Percentiles rank a stretch among this genome's conserved stretches.
phyloP scores from a whole-genome alignment of 192 early-diverging fungal species.

The Gorgonomyces haynaldii region DNA sequence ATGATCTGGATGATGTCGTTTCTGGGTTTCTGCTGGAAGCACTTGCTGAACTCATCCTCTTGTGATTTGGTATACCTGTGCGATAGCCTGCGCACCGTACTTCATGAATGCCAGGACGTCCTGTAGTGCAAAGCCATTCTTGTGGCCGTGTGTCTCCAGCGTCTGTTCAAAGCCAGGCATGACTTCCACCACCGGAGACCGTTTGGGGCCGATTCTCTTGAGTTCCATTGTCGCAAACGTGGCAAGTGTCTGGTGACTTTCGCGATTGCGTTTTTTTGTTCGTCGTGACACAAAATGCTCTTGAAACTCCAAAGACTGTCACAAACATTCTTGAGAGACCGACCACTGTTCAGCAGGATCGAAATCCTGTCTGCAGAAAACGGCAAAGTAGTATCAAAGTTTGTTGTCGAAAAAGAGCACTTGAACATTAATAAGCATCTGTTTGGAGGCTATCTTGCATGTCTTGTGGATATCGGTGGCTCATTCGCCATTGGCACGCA shows the following conservation, averaged over 20 bases:
- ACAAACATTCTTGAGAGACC: background rate
- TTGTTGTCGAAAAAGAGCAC: background rate
- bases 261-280: too few relatives aligned
- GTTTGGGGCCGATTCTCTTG: too few relatives aligned
- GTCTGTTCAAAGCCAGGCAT: too few relatives aligned
- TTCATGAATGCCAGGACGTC: constrained; percentile 43
- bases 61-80: constrained; percentile 10
- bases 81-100: constrained; percentile 40
- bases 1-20: constrained; percentile 12
- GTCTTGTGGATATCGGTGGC: background rate
- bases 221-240: too few relatives aligned
- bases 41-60: constrained; percentile 42
- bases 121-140: constrained; percentile 16
- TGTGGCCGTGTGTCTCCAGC: too few relatives aligned
- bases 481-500: background rate
- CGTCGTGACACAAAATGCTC: too few relatives aligned
- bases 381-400: background rate
- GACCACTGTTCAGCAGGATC: constrained; percentile 1
- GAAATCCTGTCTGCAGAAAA: background rate
- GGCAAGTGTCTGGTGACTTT: too few relatives aligned
- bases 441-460: background rate
- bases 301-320: background rate
- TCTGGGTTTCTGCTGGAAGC: constrained; percentile 37
- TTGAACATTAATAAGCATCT: background rate
- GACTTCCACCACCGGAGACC: too few relatives aligned